Evolutionary conservation across 768 basidiomycete genomes (phyloP).

Genomic region (Suillus subluteus): DNA sequence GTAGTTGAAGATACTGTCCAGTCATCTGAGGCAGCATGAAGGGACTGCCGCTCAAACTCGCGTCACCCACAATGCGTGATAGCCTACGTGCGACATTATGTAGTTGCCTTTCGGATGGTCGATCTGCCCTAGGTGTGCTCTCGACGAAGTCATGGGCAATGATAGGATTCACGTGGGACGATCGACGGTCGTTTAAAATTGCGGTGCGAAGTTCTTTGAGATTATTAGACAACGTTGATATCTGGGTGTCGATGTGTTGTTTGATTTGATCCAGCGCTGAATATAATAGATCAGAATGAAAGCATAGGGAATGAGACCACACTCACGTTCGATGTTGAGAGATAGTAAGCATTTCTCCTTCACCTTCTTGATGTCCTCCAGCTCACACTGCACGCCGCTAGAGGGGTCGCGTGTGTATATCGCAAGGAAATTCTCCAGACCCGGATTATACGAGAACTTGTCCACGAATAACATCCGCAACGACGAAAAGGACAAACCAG

Average conservation of each 20-base stretch:
- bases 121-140: slow-evolving; percentile 62
- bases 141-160: slow-evolving; percentile 61
- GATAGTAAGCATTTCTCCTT: slow-evolving; percentile 87
- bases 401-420: slow-evolving; percentile 94
- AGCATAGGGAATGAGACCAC: slow-evolving; percentile 4
- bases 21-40: slow-evolving; percentile 65
- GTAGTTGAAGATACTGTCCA: slow-evolving; percentile 58
- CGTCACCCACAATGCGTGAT: slow-evolving; percentile 65
- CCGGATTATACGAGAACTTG: slow-evolving; percentile 92
- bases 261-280: slow-evolving; percentile 97
- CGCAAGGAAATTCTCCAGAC: slow-evolving; percentile 90
- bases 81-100: slow-evolving; percentile 72
- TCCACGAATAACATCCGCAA: slow-evolving; percentile 91
- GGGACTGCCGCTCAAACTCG: slow-evolving; percentile 35
- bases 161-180: slow-evolving; percentile 50
- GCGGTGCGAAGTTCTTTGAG: slow-evolving; percentile 83
- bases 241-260: slow-evolving; percentile 94
- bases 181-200: slow-evolving; percentile 60
- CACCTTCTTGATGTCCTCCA: slow-evolving; percentile 93
- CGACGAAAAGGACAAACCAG: slow-evolving; percentile 69
- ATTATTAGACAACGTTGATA: slow-evolving; percentile 81
- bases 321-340: slow-evolving; percentile 95
- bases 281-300: slow-evolving; percentile 16
- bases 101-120: slow-evolving; percentile 80
- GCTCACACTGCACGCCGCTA: slow-evolving; percentile 92